These are phyloP conservation scores for Cytospora paraplurivora DNA, from an alignment of 2,329 filamentous ascomycete genomes.

Conservation along the genomic window DNA sequence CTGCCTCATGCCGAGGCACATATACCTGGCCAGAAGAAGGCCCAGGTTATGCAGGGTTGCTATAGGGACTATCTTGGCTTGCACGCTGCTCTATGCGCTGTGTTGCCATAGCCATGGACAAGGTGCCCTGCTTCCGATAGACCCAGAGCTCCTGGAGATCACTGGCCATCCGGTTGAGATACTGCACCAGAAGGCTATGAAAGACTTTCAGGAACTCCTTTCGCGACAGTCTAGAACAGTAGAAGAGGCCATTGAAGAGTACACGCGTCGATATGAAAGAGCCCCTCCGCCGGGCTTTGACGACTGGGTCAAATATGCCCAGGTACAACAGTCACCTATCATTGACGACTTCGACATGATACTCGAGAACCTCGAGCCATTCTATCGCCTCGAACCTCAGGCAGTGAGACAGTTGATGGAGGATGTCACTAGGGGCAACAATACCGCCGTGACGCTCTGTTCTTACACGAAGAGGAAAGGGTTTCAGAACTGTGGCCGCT, in stretches of 20 bases:
- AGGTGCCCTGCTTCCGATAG: background rate
- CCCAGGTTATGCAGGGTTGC: conserved; percentile 5
- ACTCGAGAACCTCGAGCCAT: conserved; percentile 43
- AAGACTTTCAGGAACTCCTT: conserved; percentile 37
- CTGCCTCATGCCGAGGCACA: conserved; percentile 6
- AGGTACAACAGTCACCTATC: conserved; percentile 43
- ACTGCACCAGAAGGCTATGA: conserved; percentile 36
- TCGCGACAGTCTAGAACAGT: conserved; percentile 43
- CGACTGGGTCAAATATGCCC: conserved; percentile 48
- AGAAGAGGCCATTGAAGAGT: conserved; percentile 43
- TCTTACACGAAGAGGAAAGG: conserved; percentile 39
- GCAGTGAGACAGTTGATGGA: conserved; percentile 38
- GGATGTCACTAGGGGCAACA: conserved; percentile 30
- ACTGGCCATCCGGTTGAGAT: conserved; percentile 42
- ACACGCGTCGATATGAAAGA: conserved; percentile 45
- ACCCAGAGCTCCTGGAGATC: background rate
- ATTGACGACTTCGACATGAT: conserved; percentile 55
- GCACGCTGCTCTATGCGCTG: background rate
- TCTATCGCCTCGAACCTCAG: conserved; percentile 42
- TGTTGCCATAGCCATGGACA: conserved; percentile 1
- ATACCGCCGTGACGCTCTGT: conserved; percentile 44
- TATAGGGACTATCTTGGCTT: background rate
- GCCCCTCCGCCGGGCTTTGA: conserved; percentile 51
- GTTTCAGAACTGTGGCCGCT: conserved; percentile 37
- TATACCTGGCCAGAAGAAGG: conserved; percentile 16